Evolutionary conservation across 1,139 yeast genomes (phyloP), one percentile per base, ranked within the genome.

Genomic region (Blastobotrys apis): DNA sequence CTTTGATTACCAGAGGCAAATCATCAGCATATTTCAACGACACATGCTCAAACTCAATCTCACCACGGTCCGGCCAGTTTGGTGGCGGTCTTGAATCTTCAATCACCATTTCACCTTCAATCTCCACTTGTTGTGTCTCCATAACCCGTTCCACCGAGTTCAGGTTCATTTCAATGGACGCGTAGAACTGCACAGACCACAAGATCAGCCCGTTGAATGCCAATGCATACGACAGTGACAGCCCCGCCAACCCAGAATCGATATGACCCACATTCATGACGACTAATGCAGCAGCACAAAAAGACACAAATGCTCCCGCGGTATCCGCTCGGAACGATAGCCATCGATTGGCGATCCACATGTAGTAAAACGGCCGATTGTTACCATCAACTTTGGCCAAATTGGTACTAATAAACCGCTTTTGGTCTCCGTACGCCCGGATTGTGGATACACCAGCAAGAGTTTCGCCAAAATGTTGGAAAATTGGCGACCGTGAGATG

Each of bases 311-410:
- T 1, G 95, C 84, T 49, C 97, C 97, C 48, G 88, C 82, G 41
- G 81, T 64, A 62, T 87, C 95, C 47, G 87, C 78, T 66, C 97
- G 79, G 60, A 84, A 77, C 15, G 94, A 74, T 54, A 92, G 74
- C 98, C 98, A 92, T 70, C 98, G 78, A 65, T 92, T 94, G 32
- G 94, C 81, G 47, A 86, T 86, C 98, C 98, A 92, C 66, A 92
- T 74, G 66, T 86, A 88, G 66, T 87, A 88, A 70, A 90, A 92
- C 5, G 98, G 97, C 55, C 86, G 75, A 63, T 86, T 88, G 65
- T 90, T 90, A 42, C 75, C 73, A 64, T 94, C 97, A 52, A 92
- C 81, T 47, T 81, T 83, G 49, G 70, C 68, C 69, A 90, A 68
- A 63, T 90, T 92, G 59, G 86, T 88, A 56, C 76, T 75, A 72